Conservation (phyloP, 2,329 filamentous ascomycete genomes). For the Ilyonectria destructans region DNA sequence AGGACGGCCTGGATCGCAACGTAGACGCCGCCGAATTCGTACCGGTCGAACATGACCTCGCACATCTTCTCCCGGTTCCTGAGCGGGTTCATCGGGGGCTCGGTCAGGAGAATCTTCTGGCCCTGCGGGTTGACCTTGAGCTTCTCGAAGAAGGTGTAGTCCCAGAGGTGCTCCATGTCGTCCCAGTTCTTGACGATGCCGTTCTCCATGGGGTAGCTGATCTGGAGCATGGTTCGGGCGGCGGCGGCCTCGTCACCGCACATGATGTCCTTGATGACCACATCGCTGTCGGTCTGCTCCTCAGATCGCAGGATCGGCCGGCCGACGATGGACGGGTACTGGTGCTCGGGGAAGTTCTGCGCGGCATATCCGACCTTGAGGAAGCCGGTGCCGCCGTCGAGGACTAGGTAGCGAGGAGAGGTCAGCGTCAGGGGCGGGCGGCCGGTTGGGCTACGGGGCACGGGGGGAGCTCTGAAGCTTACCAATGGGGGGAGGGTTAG, state of each 20-base stretch:
- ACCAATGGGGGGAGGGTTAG: slow-evolving; percentile 70
- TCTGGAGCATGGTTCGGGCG: slow-evolving; percentile 96
- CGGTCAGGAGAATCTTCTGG: slow-evolving; percentile 97
- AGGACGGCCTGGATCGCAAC: slow-evolving; percentile 98
- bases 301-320: slow-evolving; percentile 97
- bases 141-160: slow-evolving; percentile 98
- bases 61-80: slow-evolving; percentile 98
- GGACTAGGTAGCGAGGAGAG: slow-evolving; percentile 73
- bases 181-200: slow-evolving; percentile 99
- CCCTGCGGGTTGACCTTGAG: slow-evolving; percentile 92
- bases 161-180: slow-evolving; percentile 99
- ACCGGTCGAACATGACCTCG: slow-evolving; percentile 99
- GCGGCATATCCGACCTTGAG: slow-evolving; percentile 99
- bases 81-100: slow-evolving; percentile 97
- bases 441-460: slow-evolving; percentile 34
- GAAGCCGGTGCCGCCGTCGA: slow-evolving; percentile 99
- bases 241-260: slow-evolving; percentile 98
- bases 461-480: slow-evolving; percentile 50
- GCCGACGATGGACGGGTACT: slow-evolving; percentile 98
- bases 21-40: slow-evolving; percentile 96
- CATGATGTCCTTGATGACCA: slow-evolving; percentile 98
- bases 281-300: slow-evolving; percentile 77
- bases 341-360: slow-evolving; percentile 99
- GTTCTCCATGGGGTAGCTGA: slow-evolving; percentile 99
- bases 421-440: slow-evolving; percentile 46